These are phyloP conservation scores for Aspergillus tanneri DNA, from an alignment of 2,329 filamentous ascomycete genomes.

Conservation along the genomic window DNA sequence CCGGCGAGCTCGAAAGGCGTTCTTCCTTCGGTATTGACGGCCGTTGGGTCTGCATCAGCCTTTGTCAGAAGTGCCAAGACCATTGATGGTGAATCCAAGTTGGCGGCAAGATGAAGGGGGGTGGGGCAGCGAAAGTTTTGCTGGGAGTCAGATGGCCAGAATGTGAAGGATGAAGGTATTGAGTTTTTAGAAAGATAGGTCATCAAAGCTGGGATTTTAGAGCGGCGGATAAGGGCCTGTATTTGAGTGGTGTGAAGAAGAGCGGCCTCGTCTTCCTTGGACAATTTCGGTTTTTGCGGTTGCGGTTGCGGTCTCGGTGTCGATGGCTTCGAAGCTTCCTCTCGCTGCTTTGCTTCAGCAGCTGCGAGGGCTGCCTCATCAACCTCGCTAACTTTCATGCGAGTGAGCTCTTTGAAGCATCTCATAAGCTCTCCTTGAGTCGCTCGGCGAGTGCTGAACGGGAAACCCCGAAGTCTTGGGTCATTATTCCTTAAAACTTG, in stretches of 20 bases:
- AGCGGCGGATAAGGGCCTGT: slow-evolving; percentile 81
- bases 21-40: slow-evolving; percentile 72
- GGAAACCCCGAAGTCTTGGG: slow-evolving; percentile 77
- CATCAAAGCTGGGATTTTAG: slow-evolving; percentile 82
- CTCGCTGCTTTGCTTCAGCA: slow-evolving; percentile 48
- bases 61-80: slow-evolving; percentile 74
- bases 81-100: slow-evolving; percentile 75
- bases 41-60: slow-evolving; percentile 69
- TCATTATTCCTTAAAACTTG: slow-evolving; percentile 81
- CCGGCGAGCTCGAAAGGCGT: slow-evolving; percentile 84
- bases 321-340: slow-evolving; percentile 37
- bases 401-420: slow-evolving; percentile 87
- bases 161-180: slow-evolving; percentile 69
- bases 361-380: slow-evolving; percentile 62
- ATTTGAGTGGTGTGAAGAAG: slow-evolving; percentile 84
- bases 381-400: slow-evolving; percentile 80
- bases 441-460: slow-evolving; percentile 86
- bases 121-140: slow-evolving; percentile 79
- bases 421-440: slow-evolving; percentile 95
- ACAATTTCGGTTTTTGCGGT: slow-evolving; percentile 58
- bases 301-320: slow-evolving; percentile 35
- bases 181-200: slow-evolving; percentile 78
- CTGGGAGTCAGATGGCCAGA: slow-evolving; percentile 65
- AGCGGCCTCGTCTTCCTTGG: slow-evolving; percentile 80
- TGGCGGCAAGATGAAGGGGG: slow-evolving; percentile 79